Evolutionary conservation across 768 basidiomycete species (phyloP), one percentile per base, ranked within the genome.

Genomic region (Lactarius evosmus): DNA sequence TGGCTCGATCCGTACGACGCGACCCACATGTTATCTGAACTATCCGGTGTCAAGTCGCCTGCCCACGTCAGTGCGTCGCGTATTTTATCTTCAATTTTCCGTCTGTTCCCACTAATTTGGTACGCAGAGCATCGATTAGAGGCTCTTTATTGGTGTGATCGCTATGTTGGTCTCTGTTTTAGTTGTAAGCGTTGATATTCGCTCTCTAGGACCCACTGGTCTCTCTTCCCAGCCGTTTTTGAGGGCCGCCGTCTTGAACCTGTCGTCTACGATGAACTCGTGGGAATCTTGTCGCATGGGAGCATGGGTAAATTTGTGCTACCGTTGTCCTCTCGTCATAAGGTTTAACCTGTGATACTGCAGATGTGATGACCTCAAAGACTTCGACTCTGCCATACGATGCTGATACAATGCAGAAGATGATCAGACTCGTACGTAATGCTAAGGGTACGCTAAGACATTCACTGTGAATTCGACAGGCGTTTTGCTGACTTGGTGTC

Each of bases 1-100:
- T 87, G 82, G 78, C 60, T 85, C 44, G 78, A 85, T 52, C 66
- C 75, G 0, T 80, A 77, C 61, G 69, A 78, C 0, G 76, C 78
- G 0, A 44, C 62, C 0, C 58, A 72, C 6, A 68, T 85, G 32
- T 59, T 77, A 70, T 72, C 11, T 40, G 22, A 54, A 60, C 9
- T 60, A 50, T 32, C 5, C 16, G 69, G 66, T 6, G 69, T 58
- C 25, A 60, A 41, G 4, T 50, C 53, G 11, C 54, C 38, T 14
- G 61, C 61, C 16, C 68, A 70, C 61, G 9, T 66, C 49, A 41
- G 68, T 69, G 56, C 58, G 68, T 51, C 14, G 22, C n/a, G 50
- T 6, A 25, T 40, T 7, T 49, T n/a, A 17, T 27, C 7, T n/a
- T 34, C 22, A 3, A 12, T 0, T 14, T 34, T 16, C 9, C 2